Percentiles rank a stretch among this genome's conserved stretches.
Evolutionary conservation across 257 asterid genomes (phyloP).

Genomic region (Nicotiana noctiflora): DNA sequence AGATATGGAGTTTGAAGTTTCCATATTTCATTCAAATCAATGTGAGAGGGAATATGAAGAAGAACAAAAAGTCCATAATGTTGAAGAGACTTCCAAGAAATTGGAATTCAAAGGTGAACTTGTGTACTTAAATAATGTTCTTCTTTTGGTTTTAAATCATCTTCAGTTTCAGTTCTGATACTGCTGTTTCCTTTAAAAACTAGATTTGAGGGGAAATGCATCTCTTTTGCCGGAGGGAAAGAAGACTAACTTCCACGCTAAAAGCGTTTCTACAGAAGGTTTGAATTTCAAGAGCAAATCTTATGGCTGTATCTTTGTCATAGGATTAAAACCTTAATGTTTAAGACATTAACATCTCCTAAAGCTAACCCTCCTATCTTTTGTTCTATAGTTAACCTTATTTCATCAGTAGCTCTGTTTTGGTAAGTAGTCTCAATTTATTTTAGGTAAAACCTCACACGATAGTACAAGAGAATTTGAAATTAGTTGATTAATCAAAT

Average conservation of each 20-base stretch:
- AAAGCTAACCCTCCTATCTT: background rate
- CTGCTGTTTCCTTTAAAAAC: background rate
- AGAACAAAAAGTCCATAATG: background rate
- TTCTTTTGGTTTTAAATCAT: no score
- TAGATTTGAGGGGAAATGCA: background rate
- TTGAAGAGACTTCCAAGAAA: background rate
- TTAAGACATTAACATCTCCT: background rate
- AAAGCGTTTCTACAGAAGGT: background rate
- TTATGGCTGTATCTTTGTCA: background rate
- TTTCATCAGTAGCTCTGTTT: no score
- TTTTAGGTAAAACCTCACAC: background rate
- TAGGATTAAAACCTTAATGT: background rate
- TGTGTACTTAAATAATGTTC: background rate
- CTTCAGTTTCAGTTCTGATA: background rate
- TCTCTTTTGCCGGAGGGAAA: background rate
- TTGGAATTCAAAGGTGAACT: background rate
- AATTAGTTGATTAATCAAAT: background rate
- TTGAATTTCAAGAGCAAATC: background rate
- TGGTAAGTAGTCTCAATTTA: no score
- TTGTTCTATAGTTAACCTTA: no score
- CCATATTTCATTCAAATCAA: background rate
- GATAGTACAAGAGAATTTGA: background rate
- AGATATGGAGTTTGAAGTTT: conserved; percentile 10
- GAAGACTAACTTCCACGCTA: background rate
- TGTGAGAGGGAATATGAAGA: background rate